These are phyloP conservation scores for Ceratobasidium sp. DNA, from an alignment of 1,284 basidiomycete species.

Conservation along the genomic window DNA sequence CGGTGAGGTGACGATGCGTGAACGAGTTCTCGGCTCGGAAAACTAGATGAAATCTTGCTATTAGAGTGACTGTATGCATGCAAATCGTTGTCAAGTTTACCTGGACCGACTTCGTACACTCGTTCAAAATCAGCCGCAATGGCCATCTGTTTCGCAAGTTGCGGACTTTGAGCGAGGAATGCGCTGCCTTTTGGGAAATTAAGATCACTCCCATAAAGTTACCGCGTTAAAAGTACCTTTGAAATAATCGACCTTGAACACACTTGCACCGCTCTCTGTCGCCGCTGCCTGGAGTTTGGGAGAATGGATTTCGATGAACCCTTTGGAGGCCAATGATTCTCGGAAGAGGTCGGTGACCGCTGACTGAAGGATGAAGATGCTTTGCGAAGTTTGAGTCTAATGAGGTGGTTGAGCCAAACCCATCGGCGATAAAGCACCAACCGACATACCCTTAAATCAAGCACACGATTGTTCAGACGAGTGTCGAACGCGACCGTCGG, in stretches of 20 bases:
- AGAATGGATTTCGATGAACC: conserved; percentile 96
- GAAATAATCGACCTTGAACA: conserved; percentile 99
- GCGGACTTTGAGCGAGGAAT: conserved; percentile 96
- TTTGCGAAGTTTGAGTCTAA: conserved; percentile 83
- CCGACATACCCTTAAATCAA: conserved; percentile 86
- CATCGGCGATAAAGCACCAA: not conserved
- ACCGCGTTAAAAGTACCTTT: conserved; percentile 72
- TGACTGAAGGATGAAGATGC: conserved; percentile 93
- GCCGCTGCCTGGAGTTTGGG: conserved; percentile 98
- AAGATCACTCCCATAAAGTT: conserved; percentile 19
- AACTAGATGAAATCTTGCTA: conserved; percentile 60
- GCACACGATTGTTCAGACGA: conserved; percentile 93
- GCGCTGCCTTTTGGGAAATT: conserved; percentile 74
- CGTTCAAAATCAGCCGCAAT: conserved; percentile 98
- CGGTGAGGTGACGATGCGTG: conserved; percentile 98
- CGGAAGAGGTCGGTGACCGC: conserved; percentile 89
- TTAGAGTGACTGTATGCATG: conserved; percentile 51
- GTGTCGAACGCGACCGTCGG: conserved; percentile 86
- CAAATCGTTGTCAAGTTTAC: conserved; percentile 51
- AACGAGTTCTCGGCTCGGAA: conserved; percentile 99
- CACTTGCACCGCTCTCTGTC: conserved; percentile 95
- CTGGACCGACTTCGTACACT: conserved; percentile 94
- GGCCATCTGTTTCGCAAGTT: conserved; percentile 99
- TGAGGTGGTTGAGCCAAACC: conserved; percentile 33
- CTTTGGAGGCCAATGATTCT: conserved; percentile 79